Base-by-base conservation (phyloP, 768 basidiomycete genomes). In the Rhizopogon roseolus region DNA sequence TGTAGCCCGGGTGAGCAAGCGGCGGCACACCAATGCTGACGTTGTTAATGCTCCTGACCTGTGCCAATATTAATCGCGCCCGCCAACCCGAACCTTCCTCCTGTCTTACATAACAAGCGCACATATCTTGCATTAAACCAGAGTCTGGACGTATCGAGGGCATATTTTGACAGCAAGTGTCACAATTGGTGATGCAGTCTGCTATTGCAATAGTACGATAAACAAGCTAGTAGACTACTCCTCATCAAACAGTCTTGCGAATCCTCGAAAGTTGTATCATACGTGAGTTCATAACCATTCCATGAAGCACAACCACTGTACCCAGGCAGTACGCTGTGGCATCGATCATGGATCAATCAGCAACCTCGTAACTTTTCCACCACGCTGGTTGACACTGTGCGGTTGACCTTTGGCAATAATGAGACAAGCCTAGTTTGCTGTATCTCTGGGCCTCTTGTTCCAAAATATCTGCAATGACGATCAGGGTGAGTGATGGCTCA, bases 381-480 rank as follows among this genome's bases (percentile, higher is more conserved):
- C 22, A 22, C 3, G 22, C 22, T 22, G n/a, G n/a, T n/a, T n/a
- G n/a, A n/a, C n/a, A n/a, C n/a, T n/a, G n/a, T n/a, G 22, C 22
- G 3, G 22, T 22, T 22, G 22, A 38, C 32, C 29, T 41, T 55
- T 17, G 34, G 17, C 41, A 55, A 43, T 27, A 55, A 39, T 29
- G 54, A 41, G 11, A 55, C 42, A 8, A 55, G 25, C 14, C 66
- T 59, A 6, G 56, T 58, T 46, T 53, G 50, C 56, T 64, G 59
- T 17, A 63, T 55, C 40, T 67, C 60, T n/a, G 49, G 46, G 0
- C 70, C 68, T 25, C 50, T 55, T 14, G 17, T 56, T 0, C 70
- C 70, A 41, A 71, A 70, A 57, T 68, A 69, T 19, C 68, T 39
- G 16, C 14, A 39, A 39, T 39, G 22, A 1, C 22, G 3, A 3